phyloP scores from a whole-genome alignment of 139 green algal genomes.

The Diplosphaera chodatii region DNA sequence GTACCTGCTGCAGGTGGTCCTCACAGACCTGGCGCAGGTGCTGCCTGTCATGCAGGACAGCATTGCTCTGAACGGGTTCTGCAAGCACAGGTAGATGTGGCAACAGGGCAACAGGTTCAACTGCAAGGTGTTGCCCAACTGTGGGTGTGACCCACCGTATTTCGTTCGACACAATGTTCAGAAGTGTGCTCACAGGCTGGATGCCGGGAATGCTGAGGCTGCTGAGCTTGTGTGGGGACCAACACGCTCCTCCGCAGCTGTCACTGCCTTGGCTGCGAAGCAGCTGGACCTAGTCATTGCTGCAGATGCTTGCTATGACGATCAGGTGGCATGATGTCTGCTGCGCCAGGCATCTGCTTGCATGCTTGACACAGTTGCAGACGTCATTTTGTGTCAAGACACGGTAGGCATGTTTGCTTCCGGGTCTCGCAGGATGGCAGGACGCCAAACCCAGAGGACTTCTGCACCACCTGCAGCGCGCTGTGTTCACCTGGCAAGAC shows the following conservation, averaged over 20 bases:
- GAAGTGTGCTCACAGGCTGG: no score
- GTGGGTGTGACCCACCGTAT: no score
- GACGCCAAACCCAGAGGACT: slow-evolving; percentile 22
- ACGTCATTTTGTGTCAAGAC: no score
- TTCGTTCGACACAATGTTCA: no score
- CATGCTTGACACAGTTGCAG: no score
- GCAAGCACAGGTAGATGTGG: neutral
- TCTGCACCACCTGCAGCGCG: slow-evolving; percentile 25
- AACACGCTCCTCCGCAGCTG: slow-evolving; percentile 11
- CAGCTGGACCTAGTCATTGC: slow-evolving; percentile 22
- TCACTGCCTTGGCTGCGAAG: slow-evolving; percentile 9
- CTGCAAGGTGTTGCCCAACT: no score
- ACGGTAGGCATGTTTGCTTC: no score
- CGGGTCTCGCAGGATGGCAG: slow-evolving; percentile 24
- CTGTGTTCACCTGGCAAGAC: slow-evolving; percentile 19
- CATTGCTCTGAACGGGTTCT: slow-evolving; percentile 11
- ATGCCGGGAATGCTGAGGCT: slow-evolving; percentile 8
- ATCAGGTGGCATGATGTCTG: no score
- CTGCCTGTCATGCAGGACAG: slow-evolving; percentile 24
- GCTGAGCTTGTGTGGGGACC: slow-evolving; percentile 24
- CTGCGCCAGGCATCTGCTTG: no score
- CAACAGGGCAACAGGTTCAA: no score
- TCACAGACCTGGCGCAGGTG: slow-evolving; percentile 28
- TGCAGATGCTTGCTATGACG: slow-evolving; percentile 34
- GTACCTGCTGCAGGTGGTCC: slow-evolving; percentile 5